Conservation (phyloP, 2,329 filamentous ascomycete genomes). For the Clonostachys sp. region DNA sequence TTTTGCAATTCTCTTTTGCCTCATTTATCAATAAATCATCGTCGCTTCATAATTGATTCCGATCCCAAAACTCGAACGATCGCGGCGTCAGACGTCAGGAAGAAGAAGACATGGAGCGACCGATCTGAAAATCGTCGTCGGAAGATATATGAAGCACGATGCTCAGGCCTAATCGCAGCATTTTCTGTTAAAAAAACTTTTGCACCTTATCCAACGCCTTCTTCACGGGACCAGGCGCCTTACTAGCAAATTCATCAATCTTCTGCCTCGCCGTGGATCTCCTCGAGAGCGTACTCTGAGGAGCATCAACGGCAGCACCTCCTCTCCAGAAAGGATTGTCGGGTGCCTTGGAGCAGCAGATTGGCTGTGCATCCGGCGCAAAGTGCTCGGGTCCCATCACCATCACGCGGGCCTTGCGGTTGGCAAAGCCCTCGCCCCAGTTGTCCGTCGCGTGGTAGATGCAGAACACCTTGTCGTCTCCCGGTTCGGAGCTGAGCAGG, state of each 20-base stretch:
- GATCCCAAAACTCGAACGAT: too few species aligned
- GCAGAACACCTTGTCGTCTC: conserved; percentile 5
- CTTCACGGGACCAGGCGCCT: background rate
- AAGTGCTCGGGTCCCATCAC: conserved; percentile 7
- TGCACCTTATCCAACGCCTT: background rate
- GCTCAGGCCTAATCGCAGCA: too few species aligned
- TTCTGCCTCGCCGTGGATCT: background rate
- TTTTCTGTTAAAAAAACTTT: background rate
- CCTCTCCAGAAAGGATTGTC: background rate
- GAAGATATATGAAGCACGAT: too few species aligned
- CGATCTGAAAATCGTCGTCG: too few species aligned
- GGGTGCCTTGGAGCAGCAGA: conserved; percentile 7
- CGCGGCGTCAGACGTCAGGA: too few species aligned
- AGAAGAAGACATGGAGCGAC: too few species aligned
- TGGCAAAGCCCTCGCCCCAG: conserved; percentile 10
- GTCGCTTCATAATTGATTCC: too few species aligned
- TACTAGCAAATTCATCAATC: background rate
- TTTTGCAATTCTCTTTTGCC: too few species aligned
- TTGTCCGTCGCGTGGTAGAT: conserved; percentile 8
- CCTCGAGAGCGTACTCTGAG: background rate
- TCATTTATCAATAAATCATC: too few species aligned
- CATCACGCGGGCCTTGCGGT: conserved; percentile 11
- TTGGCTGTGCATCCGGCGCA: conserved; percentile 4
- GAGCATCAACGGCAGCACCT: background rate
- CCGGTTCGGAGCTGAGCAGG: conserved; percentile 10